Base-by-base conservation (phyloP, 2,329 filamentous ascomycete species). In the Pyrenophora seminiperda region DNA sequence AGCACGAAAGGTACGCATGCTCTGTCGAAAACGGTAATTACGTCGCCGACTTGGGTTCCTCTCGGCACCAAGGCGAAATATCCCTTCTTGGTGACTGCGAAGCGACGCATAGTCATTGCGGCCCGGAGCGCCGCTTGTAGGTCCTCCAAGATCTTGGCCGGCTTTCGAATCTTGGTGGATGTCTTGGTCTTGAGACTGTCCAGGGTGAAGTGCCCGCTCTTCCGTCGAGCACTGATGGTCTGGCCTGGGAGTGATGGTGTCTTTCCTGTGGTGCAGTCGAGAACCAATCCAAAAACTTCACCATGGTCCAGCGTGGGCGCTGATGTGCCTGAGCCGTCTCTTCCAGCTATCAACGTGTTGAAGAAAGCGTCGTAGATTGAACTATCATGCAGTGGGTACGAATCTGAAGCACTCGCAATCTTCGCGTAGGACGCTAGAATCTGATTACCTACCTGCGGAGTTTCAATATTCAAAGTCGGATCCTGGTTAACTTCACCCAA, bases 61-160 rank as follows among this genome's bases (percentile, higher is more conserved):
- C 60, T 53, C 3, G 62, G 64, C 19, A 65, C 59, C 7, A 68
- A 41, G 3, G 54, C 59, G 47, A 66, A 65, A 32, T 60, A 60
- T 1, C 62, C 59, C 24, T 50, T 56, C 18, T 38, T 17, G 1
- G 63, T 66, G 2, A 64, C 53, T 3, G 58, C 61, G 46, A 67
- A 66, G 2, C 58, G 45, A 4, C 60, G 51, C 56, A 61, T 61
- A n/a, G 47, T 54, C 37, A 61, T 34, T 15, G 61, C 59, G 27
- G 56, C 48, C 18, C 49, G 42, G 1, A 61, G 40, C 5, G 61
- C 51, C 29, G 53, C 54, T 7, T 37, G 46, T 39, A 63, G 20
- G 27, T 63, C 57, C 17, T 61, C 50, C 2, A 61, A 24, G 7
- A 38, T 54, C 37, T 53, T 53, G 27, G 54, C 55, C 5, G 58